These are phyloP conservation scores for Picochlorum sp. DNA, from an alignment of 139 green algal species.

Conservation along the genomic window DNA sequence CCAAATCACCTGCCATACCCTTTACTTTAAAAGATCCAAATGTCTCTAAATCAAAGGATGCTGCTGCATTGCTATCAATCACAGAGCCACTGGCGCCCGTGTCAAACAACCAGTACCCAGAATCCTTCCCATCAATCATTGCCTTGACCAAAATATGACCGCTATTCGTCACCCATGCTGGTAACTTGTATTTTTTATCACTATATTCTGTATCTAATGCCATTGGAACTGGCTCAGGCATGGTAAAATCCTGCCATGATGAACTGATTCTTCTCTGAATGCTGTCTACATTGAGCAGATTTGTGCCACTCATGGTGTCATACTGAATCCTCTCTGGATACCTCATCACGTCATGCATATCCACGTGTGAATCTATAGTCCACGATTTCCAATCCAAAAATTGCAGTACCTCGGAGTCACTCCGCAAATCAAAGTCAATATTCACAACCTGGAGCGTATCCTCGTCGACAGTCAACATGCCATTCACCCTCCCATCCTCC, in stretches of 20 bases:
- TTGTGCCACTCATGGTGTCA: neutral
- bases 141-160: conserved; percentile 35
- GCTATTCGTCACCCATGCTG: conserved; percentile 26
- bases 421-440: conserved; percentile 1
- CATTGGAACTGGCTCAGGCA: neutral
- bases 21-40: conserved; percentile 32
- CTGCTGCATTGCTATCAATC: conserved; percentile 20
- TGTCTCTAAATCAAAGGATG: conserved; percentile 22
- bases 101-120: conserved; percentile 34
- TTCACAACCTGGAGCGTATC: neutral
- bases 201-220: neutral
- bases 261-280: too few species aligned
- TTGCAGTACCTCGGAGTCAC: neutral
- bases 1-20: conserved; percentile 22
- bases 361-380: neutral
- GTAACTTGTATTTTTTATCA: neutral
- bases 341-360: neutral
- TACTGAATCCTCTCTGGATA: neutral
- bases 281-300: neutral
- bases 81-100: conserved; percentile 35
- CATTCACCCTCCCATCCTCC: neutral
- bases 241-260: neutral
- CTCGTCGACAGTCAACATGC: neutral
- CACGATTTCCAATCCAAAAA: conserved; percentile 2
- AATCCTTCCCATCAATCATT: conserved; percentile 18